These are phyloP conservation scores for Tagetes patula DNA, from an alignment of 129 eudicot species.

Conservation along the genomic window DNA sequence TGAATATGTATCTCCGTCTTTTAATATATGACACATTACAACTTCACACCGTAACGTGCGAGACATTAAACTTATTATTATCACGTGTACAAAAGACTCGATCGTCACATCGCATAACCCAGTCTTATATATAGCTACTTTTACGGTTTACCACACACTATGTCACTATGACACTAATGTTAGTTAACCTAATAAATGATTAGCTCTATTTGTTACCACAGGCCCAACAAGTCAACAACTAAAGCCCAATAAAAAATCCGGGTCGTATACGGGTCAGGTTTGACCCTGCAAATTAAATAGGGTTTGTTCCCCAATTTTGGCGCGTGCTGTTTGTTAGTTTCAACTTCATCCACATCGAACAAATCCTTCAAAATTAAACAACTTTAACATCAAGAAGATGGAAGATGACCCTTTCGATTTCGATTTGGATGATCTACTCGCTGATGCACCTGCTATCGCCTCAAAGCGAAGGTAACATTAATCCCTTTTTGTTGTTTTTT, in stretches of 20 bases:
- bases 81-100: too few relatives aligned
- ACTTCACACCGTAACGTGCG: too few relatives aligned
- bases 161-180: too few relatives aligned
- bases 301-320: slow-evolving; percentile 30
- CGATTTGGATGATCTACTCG: slow-evolving; percentile 34
- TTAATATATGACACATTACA: too few relatives aligned
- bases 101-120: too few relatives aligned
- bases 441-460: slow-evolving; percentile 33
- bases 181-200: too few relatives aligned
- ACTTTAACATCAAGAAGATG: slow-evolving; percentile 9
- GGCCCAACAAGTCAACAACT: background rate
- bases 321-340: slow-evolving; percentile 18
- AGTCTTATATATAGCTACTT: too few relatives aligned
- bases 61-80: too few relatives aligned
- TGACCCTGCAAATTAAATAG: slow-evolving; percentile 16
- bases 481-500: background rate
- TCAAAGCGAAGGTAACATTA: slow-evolving; percentile 20
- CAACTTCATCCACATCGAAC: slow-evolving; percentile 5
- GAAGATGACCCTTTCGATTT: slow-evolving; percentile 41
- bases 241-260: slow-evolving; percentile 4
- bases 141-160: too few relatives aligned
- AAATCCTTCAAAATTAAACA: background rate
- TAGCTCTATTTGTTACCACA: background rate
- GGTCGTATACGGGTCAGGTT: slow-evolving; percentile 9
- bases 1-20: too few relatives aligned